These are phyloP conservation scores for Erysimum cheiri DNA, from an alignment of 441 rosid genomes.

Conservation along the genomic window DNA sequence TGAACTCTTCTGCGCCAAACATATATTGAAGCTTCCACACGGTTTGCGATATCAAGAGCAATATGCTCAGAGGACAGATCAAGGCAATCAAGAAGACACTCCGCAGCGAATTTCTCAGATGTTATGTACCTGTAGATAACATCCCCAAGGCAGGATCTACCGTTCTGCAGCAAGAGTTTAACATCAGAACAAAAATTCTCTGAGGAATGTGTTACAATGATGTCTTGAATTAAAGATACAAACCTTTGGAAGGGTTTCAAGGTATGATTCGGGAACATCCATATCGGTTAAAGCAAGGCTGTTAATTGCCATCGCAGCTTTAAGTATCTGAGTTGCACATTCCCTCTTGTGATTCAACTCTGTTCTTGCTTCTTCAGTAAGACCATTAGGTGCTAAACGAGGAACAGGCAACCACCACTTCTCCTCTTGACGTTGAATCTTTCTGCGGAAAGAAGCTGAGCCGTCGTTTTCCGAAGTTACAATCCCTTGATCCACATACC, in stretches of 20 bases:
- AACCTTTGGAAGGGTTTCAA: slow-evolving; percentile 78
- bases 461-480: slow-evolving; percentile 65
- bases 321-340: slow-evolving; percentile 66
- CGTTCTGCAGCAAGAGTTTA: slow-evolving; percentile 53
- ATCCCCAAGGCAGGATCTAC: slow-evolving; percentile 70
- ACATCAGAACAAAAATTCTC: slow-evolving; percentile 1
- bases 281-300: slow-evolving; percentile 58
- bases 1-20: slow-evolving; percentile 66
- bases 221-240: not conserved
- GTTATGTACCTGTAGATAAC: slow-evolving; percentile 61
- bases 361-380: slow-evolving; percentile 60
- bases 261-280: slow-evolving; percentile 72
- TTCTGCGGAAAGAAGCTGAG: slow-evolving; percentile 66
- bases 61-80: slow-evolving; percentile 72
- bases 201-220: not conserved
- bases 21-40: slow-evolving; percentile 68
- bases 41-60: slow-evolving; percentile 71
- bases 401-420: slow-evolving; percentile 90
- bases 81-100: slow-evolving; percentile 68
- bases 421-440: slow-evolving; percentile 76
- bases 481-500: slow-evolving; percentile 84
- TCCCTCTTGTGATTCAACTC: slow-evolving; percentile 63
- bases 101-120: slow-evolving; percentile 67
- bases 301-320: slow-evolving; percentile 79
- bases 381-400: slow-evolving; percentile 68